Evolutionary conservation across 202 grass and related monocot species (phyloP).

Genomic region (Hordeum pubiflorum): DNA sequence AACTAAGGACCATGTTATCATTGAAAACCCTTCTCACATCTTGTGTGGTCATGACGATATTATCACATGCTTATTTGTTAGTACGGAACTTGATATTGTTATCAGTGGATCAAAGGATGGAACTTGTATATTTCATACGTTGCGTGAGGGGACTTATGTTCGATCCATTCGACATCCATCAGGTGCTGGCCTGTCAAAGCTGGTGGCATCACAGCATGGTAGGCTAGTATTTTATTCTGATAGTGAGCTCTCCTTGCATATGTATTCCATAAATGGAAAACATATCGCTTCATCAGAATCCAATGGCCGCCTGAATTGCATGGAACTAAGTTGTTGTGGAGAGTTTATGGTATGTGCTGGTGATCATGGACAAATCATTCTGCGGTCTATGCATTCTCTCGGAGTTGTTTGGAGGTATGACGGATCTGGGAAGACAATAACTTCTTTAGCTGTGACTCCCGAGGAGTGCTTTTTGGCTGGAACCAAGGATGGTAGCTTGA

Average conservation of each 20-base stretch:
- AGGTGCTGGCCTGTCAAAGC: constrained; percentile 59
- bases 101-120: constrained; percentile 98
- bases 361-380: constrained; percentile 78
- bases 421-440: constrained; percentile 74
- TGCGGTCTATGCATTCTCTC: constrained; percentile 90
- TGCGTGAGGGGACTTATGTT: constrained; percentile 68
- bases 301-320: constrained; percentile 78
- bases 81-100: constrained; percentile 84
- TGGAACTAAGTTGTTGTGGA: constrained; percentile 84
- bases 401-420: constrained; percentile 76
- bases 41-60: constrained; percentile 96
- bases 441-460: constrained; percentile 78
- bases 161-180: constrained; percentile 79
- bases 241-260: constrained; percentile 70
- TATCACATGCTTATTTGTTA: constrained; percentile 94
- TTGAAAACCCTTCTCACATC: constrained; percentile 82
- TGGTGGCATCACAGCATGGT: constrained; percentile 78
- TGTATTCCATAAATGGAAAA: constrained; percentile 95
- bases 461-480: constrained; percentile 93
- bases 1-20: constrained; percentile 75
- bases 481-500: constrained; percentile 80
- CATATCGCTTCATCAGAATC: constrained; percentile 73
- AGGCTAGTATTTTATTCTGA: constrained; percentile 84
- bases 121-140: constrained; percentile 94
- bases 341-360: constrained; percentile 83